phyloP scores from a whole-genome alignment of 2,329 filamentous ascomycete genomes.

The Cercospora beticola region DNA sequence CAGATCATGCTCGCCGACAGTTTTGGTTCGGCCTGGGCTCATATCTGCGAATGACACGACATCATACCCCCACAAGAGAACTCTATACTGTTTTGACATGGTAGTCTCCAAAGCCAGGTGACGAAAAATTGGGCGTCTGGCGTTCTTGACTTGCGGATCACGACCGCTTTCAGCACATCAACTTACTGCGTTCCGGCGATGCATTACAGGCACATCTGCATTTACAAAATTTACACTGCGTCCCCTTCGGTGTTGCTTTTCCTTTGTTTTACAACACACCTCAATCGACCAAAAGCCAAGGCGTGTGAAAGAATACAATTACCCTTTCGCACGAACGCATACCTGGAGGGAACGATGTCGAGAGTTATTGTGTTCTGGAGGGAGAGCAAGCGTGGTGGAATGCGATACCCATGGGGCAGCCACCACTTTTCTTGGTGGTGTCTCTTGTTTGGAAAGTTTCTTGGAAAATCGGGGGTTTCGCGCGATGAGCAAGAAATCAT shows the following conservation, averaged over 20 bases:
- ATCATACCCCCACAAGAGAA: constrained; percentile 4
- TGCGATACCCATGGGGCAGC: background rate
- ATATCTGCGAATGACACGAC: constrained; percentile 3
- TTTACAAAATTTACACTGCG: background rate
- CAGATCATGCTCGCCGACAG: constrained; percentile 7
- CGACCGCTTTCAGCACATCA: background rate
- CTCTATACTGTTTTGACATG: background rate
- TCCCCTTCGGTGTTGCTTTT: background rate
- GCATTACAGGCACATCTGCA: constrained; percentile 11
- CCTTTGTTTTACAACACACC: background rate
- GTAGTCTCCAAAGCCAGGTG: background rate
- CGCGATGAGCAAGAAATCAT: background rate
- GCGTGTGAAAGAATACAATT: background rate
- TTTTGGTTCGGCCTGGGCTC: constrained; percentile 2
- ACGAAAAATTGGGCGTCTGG: constrained; percentile 1
- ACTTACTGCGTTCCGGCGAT: constrained; percentile 10
- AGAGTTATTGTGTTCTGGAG: background rate
- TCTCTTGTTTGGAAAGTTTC: background rate
- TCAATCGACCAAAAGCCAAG: background rate
- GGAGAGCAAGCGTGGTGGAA: background rate
- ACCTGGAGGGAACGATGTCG: background rate
- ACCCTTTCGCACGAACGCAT: background rate
- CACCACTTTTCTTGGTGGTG: background rate
- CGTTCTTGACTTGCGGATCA: background rate
- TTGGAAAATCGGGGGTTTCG: background rate